Conservation (phyloP, 192 early-diverging fungal genomes). For the Polychytrium aggregatum region DNA sequence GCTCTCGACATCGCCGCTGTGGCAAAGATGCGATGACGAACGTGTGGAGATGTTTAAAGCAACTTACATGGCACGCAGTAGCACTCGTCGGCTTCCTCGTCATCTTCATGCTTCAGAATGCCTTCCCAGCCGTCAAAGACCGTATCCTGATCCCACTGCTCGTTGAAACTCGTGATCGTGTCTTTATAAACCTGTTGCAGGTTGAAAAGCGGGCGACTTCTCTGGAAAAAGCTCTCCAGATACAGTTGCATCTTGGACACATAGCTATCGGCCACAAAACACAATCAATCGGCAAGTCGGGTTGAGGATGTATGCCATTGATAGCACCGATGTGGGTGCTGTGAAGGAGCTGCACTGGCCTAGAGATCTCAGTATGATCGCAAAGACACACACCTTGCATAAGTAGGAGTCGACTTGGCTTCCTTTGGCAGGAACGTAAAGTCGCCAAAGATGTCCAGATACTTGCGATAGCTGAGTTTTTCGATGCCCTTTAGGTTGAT, state of each 20-base stretch:
- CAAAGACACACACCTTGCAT: conserved; percentile 45
- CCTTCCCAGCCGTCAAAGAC: conserved; percentile 52
- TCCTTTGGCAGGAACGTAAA: conserved; percentile 38
- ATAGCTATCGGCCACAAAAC: conserved; percentile 34
- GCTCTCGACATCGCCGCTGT: neutral
- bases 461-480: conserved; percentile 52
- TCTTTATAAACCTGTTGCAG: conserved; percentile 37
- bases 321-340: neutral
- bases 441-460: conserved; percentile 54
- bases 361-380: too few relatives aligned
- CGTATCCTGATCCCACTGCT: conserved; percentile 43
- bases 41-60: conserved; percentile 15
- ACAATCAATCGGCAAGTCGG: neutral
- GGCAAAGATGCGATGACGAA: conserved; percentile 2
- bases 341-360: neutral
- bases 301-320: conserved; percentile 8
- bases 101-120: conserved; percentile 15
- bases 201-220: conserved; percentile 70
- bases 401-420: conserved; percentile 45
- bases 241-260: conserved; percentile 51
- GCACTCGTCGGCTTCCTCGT: conserved; percentile 32
- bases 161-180: conserved; percentile 43
- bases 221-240: conserved; percentile 58
- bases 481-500: conserved; percentile 61
- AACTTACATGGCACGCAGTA: conserved; percentile 60